phyloP scores from a whole-genome alignment of 345 rosid genomes.

The Eutrema heterophyllum region DNA sequence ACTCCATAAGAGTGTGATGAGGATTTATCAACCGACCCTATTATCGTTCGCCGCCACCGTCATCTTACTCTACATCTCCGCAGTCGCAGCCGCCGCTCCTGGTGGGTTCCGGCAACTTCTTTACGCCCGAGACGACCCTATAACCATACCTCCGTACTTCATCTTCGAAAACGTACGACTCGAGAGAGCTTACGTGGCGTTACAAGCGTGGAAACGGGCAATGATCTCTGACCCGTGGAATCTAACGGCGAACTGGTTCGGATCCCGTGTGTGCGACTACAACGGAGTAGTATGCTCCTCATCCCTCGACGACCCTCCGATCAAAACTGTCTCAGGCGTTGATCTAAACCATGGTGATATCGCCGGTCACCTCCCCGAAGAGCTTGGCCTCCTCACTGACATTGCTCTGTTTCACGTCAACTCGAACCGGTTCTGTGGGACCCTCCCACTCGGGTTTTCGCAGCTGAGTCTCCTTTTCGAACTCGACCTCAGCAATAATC shows the following conservation, averaged over 20 bases:
- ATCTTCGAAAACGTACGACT: conserved; percentile 55
- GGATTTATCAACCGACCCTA: conserved; percentile 2
- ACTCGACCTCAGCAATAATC: conserved; percentile 73
- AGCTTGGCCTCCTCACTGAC: conserved; percentile 61
- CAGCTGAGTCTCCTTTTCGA: conserved; percentile 50
- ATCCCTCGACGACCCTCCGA: conserved; percentile 43
- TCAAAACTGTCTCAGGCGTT: conserved; percentile 65
- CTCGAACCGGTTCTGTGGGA: conserved; percentile 82
- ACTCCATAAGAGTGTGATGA: conserved; percentile 33
- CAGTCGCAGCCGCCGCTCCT: background rate
- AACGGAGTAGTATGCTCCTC: conserved; percentile 60
- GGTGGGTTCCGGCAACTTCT: conserved; percentile 27
- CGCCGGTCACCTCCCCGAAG: conserved; percentile 65
- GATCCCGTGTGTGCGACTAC: conserved; percentile 75
- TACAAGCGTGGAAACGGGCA: conserved; percentile 76
- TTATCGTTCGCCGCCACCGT: conserved; percentile 15
- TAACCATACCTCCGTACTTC: conserved; percentile 36
- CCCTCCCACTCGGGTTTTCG: conserved; percentile 43
- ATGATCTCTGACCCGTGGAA: conserved; percentile 66
- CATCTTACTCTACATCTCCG: conserved; percentile 21
- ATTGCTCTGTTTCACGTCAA: conserved; percentile 67
- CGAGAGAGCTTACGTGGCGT: conserved; percentile 60
- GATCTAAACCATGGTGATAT: conserved; percentile 77
- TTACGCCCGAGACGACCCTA: conserved; percentile 25
- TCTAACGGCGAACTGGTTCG: conserved; percentile 57